Evolutionary conservation across 768 basidiomycete species (phyloP).

Genomic region (Trametes cubensis): DNA sequence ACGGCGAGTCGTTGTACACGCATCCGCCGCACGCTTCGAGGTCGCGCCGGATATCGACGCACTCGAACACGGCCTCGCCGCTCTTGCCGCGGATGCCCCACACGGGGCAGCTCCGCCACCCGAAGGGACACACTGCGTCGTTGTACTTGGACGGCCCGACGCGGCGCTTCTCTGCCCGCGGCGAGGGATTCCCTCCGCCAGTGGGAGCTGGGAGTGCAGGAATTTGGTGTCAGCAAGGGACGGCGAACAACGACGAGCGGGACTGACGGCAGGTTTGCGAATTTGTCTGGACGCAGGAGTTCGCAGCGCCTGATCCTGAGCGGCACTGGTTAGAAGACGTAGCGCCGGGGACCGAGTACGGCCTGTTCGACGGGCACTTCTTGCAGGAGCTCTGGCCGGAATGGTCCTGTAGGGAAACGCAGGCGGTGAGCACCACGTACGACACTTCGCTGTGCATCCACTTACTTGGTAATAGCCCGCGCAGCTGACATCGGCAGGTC

Average conservation of each 20-base stretch:
- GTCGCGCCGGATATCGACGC: constrained; percentile 26
- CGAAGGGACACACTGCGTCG: not conserved
- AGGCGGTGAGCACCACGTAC: not conserved
- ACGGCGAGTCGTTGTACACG: constrained; percentile 26
- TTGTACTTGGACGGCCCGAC: constrained; percentile 13
- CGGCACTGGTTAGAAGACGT: not conserved
- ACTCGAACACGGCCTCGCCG: constrained; percentile 20
- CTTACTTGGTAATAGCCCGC: not conserved
- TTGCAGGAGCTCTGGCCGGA: not conserved
- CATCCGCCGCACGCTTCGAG: constrained; percentile 31
- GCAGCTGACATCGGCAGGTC: not conserved
- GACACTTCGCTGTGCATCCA: not conserved
- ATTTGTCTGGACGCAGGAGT: not conserved
- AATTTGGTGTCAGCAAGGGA: not conserved
- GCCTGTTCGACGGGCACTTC: not conserved
- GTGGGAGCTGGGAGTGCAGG: not conserved
- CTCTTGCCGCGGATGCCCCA: constrained; percentile 14
- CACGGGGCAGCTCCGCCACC: constrained; percentile 21
- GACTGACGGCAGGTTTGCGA: not conserved
- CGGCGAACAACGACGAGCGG: not conserved
- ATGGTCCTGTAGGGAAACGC: not conserved
- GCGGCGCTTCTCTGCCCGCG: not conserved
- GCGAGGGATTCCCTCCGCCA: not conserved
- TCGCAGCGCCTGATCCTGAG: not conserved
- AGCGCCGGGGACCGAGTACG: not conserved